Evolutionary conservation across 2,329 filamentous ascomycete genomes (phyloP), one percentile per base, ranked within the genome.

Genomic region (Xylariaceae sp.): DNA sequence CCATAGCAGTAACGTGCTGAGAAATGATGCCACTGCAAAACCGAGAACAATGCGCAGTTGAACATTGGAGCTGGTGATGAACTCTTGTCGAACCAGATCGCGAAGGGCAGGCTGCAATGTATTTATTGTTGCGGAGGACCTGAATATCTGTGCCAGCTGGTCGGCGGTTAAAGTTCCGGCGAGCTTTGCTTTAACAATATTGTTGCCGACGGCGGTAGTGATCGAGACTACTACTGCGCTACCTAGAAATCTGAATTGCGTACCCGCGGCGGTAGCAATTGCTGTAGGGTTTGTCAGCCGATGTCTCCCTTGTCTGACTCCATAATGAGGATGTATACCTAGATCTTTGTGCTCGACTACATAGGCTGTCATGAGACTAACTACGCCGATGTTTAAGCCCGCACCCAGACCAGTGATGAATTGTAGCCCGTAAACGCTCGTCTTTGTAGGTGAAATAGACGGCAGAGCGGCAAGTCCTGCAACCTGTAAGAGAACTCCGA

Each of bases 241-340:
- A n/a, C 53, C 53, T 4, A 55, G 37, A 19, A 55, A 54, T 7
- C 53, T 41, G 21, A 55, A 50, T 23, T 55, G 53, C 3, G 47
- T 48, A 7, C 37, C 49, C 16, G 49, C 47, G 21, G 47, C 53
- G 5, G 51, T 45, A 14, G 42, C 51, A 3, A 55, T 45, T 19
- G 51, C 51, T 22, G 5, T 14, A 4, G 14, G 19, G 22, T n/a
- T 21, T 14, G n/a, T 16, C n/a, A 22, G 12, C 7, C 20, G 5
- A 16, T 3, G 14, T n/a, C 4, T 10, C 14, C 35, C 32, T 44
- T 34, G 42, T n/a, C n/a, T n/a, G n/a, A n/a, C n/a, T n/a, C n/a
- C n/a, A n/a, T n/a, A n/a, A n/a, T n/a, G n/a, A n/a, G n/a, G n/a
- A n/a, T n/a, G n/a, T n/a, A n/a, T n/a, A 52, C 53, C 53, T 27